Conservation (phyloP, 352 stramenopile genomes). For the Pythium aristosporum region DNA sequence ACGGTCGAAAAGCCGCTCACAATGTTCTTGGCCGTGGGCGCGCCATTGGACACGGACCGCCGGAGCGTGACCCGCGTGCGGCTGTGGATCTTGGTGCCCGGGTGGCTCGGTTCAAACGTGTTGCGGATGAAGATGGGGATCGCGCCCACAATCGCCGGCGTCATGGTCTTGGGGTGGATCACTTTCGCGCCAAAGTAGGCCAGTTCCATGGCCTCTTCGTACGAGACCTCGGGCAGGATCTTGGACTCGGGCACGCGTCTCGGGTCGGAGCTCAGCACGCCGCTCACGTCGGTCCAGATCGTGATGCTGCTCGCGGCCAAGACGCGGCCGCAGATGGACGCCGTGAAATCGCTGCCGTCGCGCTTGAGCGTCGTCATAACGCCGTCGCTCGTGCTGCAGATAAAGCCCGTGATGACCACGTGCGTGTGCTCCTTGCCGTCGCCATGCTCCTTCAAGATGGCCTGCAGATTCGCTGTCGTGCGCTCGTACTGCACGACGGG, state of each 20-base stretch:
- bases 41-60: constrained; percentile 59
- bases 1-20: constrained; percentile 92
- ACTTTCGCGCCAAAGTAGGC: constrained; percentile 98
- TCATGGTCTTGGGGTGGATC: constrained; percentile 97
- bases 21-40: constrained; percentile 63
- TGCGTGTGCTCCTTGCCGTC: constrained; percentile 50
- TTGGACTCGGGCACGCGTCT: constrained; percentile 91
- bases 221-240: constrained; percentile 91
- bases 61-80: constrained; percentile 57
- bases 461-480: constrained; percentile 64
- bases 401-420: constrained; percentile 96
- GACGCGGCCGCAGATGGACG: constrained; percentile 95
- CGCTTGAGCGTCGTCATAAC: constrained; percentile 96
- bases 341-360: constrained; percentile 96
- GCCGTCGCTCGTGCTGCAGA: constrained; percentile 93
- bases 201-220: constrained; percentile 98
- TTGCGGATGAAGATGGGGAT: constrained; percentile 98
- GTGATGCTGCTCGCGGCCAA: constrained; percentile 89
- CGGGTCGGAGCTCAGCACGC: constrained; percentile 94
- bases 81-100: constrained; percentile 78
- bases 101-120: constrained; percentile 91
- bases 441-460: constrained; percentile 43
- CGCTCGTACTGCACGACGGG: constrained; percentile 77
- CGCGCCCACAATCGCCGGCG: constrained; percentile 77
- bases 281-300: constrained; percentile 98